Conservation (phyloP, 306 rosid species). For the Lathyrus oleraceus region DNA sequence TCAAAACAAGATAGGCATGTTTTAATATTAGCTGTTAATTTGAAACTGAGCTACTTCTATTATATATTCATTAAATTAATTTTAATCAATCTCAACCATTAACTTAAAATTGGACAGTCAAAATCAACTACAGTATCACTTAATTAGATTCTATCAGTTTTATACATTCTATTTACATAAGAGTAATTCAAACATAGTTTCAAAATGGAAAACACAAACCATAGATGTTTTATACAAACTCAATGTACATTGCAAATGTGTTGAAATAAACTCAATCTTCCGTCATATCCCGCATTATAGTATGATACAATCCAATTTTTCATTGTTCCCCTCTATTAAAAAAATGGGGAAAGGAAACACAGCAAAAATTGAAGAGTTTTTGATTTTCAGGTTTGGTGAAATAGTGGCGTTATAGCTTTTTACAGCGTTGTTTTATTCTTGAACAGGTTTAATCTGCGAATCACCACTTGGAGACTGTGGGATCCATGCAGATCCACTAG, state of each 20-base stretch:
- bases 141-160: no score
- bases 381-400: slow-evolving; percentile 4
- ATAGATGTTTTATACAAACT: slow-evolving; percentile 2
- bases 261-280: slow-evolving; percentile 15
- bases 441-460: slow-evolving; percentile 52
- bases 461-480: slow-evolving; percentile 45
- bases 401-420: neutral
- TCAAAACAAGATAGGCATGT: no score
- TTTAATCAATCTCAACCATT: no score
- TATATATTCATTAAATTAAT: neutral
- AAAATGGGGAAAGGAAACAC: slow-evolving; percentile 25
- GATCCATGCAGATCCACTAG: slow-evolving; percentile 36
- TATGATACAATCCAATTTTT: slow-evolving; percentile 40
- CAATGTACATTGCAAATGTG: neutral
- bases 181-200: neutral
- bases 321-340: slow-evolving; percentile 36
- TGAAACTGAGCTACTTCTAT: no score
- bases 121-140: neutral
- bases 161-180: no score
- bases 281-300: slow-evolving; percentile 20
- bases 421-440: neutral
- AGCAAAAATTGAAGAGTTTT: slow-evolving; percentile 27
- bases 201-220: neutral
- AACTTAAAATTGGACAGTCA: neutral
- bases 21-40: no score